These are phyloP conservation scores for Kandelia obovata DNA, from an alignment of 345 rosid species.

Conservation along the genomic window DNA sequence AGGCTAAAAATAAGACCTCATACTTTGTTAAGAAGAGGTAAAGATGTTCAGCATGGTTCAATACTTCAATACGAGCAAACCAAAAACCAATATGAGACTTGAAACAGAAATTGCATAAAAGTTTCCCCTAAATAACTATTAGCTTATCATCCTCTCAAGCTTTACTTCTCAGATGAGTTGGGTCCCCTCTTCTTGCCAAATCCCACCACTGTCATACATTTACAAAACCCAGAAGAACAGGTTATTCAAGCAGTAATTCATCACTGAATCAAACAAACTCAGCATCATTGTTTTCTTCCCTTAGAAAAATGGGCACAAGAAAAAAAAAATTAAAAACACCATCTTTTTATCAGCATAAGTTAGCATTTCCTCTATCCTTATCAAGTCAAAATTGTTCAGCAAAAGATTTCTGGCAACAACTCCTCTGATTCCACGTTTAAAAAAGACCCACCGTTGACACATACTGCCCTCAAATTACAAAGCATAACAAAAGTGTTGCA, in stretches of 20 bases:
- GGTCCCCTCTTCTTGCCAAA: conserved; percentile 97
- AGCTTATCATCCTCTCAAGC: conserved; percentile 13
- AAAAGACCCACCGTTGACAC: too few relatives aligned
- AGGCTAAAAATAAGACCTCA: background rate
- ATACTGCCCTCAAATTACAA: too few relatives aligned
- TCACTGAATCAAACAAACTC: background rate
- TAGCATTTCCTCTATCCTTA: too few relatives aligned
- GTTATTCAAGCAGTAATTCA: background rate
- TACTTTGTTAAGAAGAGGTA: conserved; percentile 13
- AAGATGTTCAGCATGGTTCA: conserved; percentile 9
- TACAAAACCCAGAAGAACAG: background rate
- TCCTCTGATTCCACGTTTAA: too few relatives aligned
- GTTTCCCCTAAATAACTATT: conserved; percentile 7
- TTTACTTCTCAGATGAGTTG: conserved; percentile 90
- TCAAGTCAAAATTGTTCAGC: too few relatives aligned
- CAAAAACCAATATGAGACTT: background rate
- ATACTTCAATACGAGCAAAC: background rate
- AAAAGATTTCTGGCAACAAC: too few relatives aligned
- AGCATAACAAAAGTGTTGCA: too few relatives aligned
- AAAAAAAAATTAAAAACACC: too few relatives aligned
- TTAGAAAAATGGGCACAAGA: too few relatives aligned
- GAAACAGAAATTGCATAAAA: conserved; percentile 1
- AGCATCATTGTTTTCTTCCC: too few relatives aligned
- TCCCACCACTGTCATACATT: conserved; percentile 61
- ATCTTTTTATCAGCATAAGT: too few relatives aligned